Conservation (phyloP, 257 asterid species). For the Solanum verrucosum region DNA sequence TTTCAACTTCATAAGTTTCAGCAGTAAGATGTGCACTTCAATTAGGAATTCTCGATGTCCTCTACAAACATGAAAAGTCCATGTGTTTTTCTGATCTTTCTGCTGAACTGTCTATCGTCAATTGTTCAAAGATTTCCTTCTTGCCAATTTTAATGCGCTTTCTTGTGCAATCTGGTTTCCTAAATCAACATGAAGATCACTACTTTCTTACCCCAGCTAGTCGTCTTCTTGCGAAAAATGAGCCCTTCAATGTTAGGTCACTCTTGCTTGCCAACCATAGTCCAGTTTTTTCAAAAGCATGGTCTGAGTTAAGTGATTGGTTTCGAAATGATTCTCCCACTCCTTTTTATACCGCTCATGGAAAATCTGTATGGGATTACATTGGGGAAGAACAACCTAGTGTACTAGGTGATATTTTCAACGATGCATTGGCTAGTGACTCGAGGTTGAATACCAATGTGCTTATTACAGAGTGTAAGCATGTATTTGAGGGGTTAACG, state of each 20-base stretch:
- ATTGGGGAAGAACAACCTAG: neutral
- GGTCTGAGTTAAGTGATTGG: neutral
- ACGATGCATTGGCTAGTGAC: neutral
- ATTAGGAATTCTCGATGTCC: neutral
- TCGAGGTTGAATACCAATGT: neutral
- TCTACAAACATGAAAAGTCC: conserved; percentile 8
- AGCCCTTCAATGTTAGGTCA: neutral
- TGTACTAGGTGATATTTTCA: neutral
- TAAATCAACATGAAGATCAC: conserved; percentile 1
- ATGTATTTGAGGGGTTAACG: neutral
- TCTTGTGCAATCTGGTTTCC: neutral
- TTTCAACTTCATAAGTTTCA: neutral
- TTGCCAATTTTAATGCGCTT: neutral
- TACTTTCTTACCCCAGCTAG: neutral
- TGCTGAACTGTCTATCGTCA: neutral
- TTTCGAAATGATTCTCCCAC: neutral
- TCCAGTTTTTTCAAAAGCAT: neutral
- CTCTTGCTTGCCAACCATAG: neutral
- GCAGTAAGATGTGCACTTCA: conserved; percentile 8
- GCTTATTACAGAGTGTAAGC: neutral
- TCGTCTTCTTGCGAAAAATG: neutral
- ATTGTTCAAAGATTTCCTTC: neutral
- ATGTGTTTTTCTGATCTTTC: neutral
- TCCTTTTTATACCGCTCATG: neutral
- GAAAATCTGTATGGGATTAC: neutral